Evolutionary conservation across 164 flowering plant species (phyloP).

Genomic region (Magnolia kwangsiensis): DNA sequence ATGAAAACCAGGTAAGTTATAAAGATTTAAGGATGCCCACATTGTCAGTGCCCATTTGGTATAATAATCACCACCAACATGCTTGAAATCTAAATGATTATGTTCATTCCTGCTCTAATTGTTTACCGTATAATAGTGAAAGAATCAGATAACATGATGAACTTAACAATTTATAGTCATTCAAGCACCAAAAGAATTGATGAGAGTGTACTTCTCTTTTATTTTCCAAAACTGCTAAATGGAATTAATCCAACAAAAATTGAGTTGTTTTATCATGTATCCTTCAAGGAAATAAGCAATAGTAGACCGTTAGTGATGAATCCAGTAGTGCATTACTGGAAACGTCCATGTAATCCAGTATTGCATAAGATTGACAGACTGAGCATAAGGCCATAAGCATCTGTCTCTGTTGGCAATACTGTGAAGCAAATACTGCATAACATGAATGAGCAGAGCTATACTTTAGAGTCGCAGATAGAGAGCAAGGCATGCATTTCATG

Average conservation of each 20-base stretch:
- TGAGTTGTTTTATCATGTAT: neutral
- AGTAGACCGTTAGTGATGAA: neutral
- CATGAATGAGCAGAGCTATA: too few relatives aligned
- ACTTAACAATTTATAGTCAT: neutral
- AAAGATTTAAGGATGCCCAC: too few relatives aligned
- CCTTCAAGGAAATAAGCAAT: neutral
- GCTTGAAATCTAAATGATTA: neutral
- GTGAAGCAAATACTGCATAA: too few relatives aligned
- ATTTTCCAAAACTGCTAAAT: neutral
- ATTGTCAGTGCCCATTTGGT: neutral
- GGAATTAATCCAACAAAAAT: neutral
- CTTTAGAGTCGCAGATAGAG: too few relatives aligned
- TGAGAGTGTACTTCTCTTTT: neutral
- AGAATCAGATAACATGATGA: neutral
- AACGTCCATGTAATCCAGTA: neutral
- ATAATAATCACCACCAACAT: neutral
- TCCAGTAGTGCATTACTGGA: neutral
- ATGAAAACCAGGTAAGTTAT: too few relatives aligned
- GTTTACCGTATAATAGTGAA: neutral
- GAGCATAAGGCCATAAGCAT: too few relatives aligned
- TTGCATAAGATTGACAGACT: too few relatives aligned
- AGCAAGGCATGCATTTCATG: too few relatives aligned
- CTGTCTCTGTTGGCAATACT: too few relatives aligned
- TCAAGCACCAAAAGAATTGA: neutral
- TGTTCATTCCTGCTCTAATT: neutral